Base-by-base conservation (phyloP, 1,284 basidiomycete genomes). In the Sporisorium graminicola region DNA sequence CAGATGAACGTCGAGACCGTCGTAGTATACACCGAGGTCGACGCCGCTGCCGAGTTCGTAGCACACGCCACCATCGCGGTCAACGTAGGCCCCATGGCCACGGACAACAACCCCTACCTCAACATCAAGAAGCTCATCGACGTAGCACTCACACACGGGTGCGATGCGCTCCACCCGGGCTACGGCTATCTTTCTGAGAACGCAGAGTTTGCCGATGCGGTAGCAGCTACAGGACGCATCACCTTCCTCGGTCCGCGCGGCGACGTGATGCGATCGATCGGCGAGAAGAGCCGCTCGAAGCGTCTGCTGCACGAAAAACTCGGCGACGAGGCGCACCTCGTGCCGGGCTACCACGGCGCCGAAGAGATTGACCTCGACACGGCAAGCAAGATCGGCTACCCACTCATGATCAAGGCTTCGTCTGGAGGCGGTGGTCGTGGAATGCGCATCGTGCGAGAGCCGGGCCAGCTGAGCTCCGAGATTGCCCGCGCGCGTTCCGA, bases 381-480 rank as follows among this genome's bases (percentile, higher is more conserved):
- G 4, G 90, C 90, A 0, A 67, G 87, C 4, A 65, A 81, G 7
- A 16, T 86, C 90, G 31, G 90, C 89, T 18, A 92, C 88, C 79
- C 92, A 90, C 58, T 91, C 13, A 90, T 92, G 77, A 86, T 93
- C 77, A 92, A 92, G 83, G 89, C 91, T 6, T 90, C 90, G 0
- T 90, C 89, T 0, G 92, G 91, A 8, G 92, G 91, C 2, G 91
- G 92, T 2, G 92, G 92, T 0, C 90, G 91, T 88, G 91, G 91
- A 9, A 88, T 92, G 74, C 87, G 89, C 9, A 87, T 92, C 22
- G 91, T 90, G 80, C 80, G 86, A 18, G 78, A 86, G 46, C 87
- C 87, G n/a, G 73, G 79, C 1, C 88, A 89, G 49, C 82, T 91
- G n/a, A 20, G n/a, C 2, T 22, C 43, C 3, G 43, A 46, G 43